Evolutionary conservation across 768 basidiomycete species (phyloP).

Genomic region (Amanita rubescens): DNA sequence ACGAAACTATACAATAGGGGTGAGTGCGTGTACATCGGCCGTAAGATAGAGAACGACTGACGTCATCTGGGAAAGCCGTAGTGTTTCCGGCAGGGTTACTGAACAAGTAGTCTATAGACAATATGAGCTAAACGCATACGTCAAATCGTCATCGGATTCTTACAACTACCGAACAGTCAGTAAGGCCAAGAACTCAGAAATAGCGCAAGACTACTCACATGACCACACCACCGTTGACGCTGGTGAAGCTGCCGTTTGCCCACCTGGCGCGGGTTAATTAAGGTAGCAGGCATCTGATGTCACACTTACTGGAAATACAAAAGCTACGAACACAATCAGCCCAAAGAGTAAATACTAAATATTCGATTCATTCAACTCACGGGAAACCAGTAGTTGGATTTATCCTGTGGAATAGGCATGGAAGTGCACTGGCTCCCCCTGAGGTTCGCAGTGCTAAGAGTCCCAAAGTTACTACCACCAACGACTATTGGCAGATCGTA

Average conservation of each 20-base stretch:
- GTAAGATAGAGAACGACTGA: constrained; percentile 18
- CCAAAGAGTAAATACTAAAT: neutral
- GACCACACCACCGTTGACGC: constrained; percentile 19
- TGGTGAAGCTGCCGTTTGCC: constrained; percentile 22
- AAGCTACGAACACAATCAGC: constrained; percentile 23
- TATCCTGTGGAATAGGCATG: constrained; percentile 46
- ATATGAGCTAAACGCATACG: neutral
- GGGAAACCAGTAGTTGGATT: constrained; percentile 47
- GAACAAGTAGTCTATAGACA: constrained; percentile 41
- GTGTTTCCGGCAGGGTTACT: constrained; percentile 37
- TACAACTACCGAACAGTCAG: neutral
- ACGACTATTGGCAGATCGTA: constrained; percentile 27
- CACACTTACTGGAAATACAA: constrained; percentile 42
- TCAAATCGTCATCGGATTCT: neutral
- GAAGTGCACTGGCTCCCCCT: constrained; percentile 44
- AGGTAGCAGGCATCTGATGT: neutral
- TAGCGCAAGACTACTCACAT: constrained; percentile 16
- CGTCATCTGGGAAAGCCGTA: constrained; percentile 49
- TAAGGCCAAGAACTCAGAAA: neutral
- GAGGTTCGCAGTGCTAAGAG: constrained; percentile 32
- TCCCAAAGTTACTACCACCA: constrained; percentile 47
- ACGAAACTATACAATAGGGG: constrained; percentile 32
- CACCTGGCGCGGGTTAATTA: constrained; percentile 22
- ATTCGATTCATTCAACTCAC: constrained; percentile 25
- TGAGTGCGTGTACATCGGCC: constrained; percentile 4